Evolutionary conservation across 805 yeast genomes (phyloP), one percentile per base, ranked within the genome.

Genomic region (Lipomyces japonicus): DNA sequence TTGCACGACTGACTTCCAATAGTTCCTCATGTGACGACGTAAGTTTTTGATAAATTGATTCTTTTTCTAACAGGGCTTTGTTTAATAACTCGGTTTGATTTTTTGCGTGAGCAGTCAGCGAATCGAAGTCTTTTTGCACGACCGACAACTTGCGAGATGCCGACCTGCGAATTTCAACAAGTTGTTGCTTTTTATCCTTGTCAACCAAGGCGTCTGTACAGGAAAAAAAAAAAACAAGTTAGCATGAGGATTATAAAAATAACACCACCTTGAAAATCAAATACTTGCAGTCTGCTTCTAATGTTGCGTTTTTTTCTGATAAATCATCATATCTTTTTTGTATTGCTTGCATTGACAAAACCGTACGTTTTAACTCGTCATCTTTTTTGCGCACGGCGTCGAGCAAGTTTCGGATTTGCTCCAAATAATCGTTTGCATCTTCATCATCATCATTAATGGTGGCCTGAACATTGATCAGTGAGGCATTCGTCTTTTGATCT

Each of bases 1-100:
- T 53, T 16, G 58, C 58, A 2, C 58, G 39, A 18, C 57, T 52
- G 34, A 53, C 53, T 25, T 53, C 58, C 5, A 53, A 35, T 4
- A 53, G 32, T 26, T 53, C 57, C 39, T 53, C 58, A 39, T 51
- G 50, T 24, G 42, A 35, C 12, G 42, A 36, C 32, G 52, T 43
- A 12, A 53, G 44, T 26, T 51, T 53, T 34, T 46, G 48, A 36
- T 51, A 46, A 1, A 51, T n/a, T 1, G 38, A n/a, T 12, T 53
- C 58, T 32, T 53, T 53, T 25, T 53, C 58, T 9, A 47, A 26
- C 7, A 46, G 31, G n/a, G 48, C 39, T 36, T 39, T 39, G 31
- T 30, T 25, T 4, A 53, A 50, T 6, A 42, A 35, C 31, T 53
- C 56, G 10, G 39, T 22, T 22, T 42, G 42, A 28, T 28, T 32